Evolutionary conservation across 345 rosid species (phyloP), one percentile per base, ranked within the genome.

Genomic region (Acer campestre): DNA sequence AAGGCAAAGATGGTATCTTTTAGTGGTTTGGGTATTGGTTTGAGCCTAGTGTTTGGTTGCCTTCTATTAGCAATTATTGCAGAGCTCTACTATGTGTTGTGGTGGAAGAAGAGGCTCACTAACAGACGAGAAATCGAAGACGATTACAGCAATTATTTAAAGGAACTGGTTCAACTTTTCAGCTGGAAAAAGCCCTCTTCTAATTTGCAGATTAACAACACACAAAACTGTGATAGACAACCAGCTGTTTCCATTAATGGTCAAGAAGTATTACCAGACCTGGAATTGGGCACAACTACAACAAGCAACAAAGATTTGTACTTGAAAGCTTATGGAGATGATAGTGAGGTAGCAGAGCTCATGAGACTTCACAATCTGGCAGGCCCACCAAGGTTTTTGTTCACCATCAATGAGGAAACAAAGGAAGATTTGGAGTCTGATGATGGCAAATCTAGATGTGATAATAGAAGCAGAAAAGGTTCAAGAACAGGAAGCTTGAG

Each of bases 351-450:
- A 46, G 82, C 94, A 62, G 99, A 96, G 88, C 94, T 96, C 62
- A 96, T 91, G 94, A 94, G 94, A 85, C 86, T 96, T 49, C 97
- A 96, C 78, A 94, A 94, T 79, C 86, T 92, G 11, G 80, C 86
- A 2, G 96, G 96, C 18, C 96, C 93, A 14, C 99, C 97, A 3
- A 90, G 99, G 80, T 89, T 96, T 64, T 89, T 96, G 61, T 96
- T 91, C 95, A 91, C 99, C 68, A 96, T 96, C 84, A 92, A 91
- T 23, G 99, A 96, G 73, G 99, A 96, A 85, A 89, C 97, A 0
- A 89, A 87, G 84, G 99, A 95, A 56, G 99, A 96, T 78, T 86
- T 96, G 91, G 99, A 96, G 73, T 94, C 99, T 44, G 97, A 92
- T 3, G 97, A 91, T 77, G 97, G 90, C 31, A 90, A 82, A 73